These are phyloP conservation scores for Kitagawia praeruptora DNA, from an alignment of 129 eudicot genomes.

Conservation along the genomic window DNA sequence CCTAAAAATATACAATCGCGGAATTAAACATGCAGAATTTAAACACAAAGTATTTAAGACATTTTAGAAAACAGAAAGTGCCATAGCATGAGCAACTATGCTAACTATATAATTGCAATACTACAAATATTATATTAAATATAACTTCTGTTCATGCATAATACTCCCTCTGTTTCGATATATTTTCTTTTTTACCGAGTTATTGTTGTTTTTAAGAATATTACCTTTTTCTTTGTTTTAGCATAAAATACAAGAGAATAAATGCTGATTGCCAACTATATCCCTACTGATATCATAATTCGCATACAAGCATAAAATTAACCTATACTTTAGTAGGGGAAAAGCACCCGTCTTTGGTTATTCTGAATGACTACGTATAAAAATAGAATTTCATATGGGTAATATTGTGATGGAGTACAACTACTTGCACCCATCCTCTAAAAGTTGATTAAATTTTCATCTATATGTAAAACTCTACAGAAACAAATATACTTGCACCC, in stretches of 20 bases:
- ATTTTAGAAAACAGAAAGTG: not conserved
- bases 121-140: too few species aligned
- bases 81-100: not conserved
- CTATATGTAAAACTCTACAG: too few species aligned
- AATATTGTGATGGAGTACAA: not conserved
- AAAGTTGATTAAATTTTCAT: too few species aligned
- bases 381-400: too few species aligned
- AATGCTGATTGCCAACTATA: not conserved
- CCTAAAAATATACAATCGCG: not conserved
- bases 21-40: not conserved
- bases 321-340: not conserved
- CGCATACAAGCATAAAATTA: not conserved
- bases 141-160: not conserved
- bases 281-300: not conserved
- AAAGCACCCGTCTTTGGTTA: not conserved
- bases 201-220: not conserved
- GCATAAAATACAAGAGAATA: too few species aligned
- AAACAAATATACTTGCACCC: too few species aligned
- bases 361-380: not conserved
- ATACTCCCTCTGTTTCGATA: not conserved
- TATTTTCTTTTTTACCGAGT: not conserved
- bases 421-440: not conserved
- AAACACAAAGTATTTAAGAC: not conserved
- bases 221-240: too few species aligned
- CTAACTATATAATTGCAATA: not conserved